phyloP scores from a whole-genome alignment of 2,329 filamentous ascomycete genomes.

The Seiridium unicorne region DNA sequence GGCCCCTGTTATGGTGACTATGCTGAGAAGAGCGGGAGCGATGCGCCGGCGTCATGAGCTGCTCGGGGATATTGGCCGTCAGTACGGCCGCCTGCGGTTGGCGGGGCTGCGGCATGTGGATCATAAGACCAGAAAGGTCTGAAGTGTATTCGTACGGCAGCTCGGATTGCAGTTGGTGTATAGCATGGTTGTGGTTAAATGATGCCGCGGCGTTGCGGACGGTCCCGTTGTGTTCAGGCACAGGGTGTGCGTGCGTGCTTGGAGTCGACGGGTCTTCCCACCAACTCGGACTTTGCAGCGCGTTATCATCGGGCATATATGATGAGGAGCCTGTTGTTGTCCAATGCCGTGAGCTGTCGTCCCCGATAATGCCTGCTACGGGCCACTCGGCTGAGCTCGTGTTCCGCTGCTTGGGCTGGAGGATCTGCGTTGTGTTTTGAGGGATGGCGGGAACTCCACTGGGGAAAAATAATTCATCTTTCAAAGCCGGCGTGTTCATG shows the following conservation, averaged over 20 bases:
- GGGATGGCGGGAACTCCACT: slow-evolving; percentile 8
- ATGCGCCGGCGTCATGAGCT: slow-evolving; percentile 5
- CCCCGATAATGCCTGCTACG: slow-evolving; percentile 23
- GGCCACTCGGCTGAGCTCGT: slow-evolving; percentile 31
- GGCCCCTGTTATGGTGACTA: slow-evolving; percentile 6
- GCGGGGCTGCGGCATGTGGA: slow-evolving; percentile 52
- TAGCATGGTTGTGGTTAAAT: slow-evolving; percentile 38
- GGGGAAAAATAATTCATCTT: slow-evolving; percentile 19
- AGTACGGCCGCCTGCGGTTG: slow-evolving; percentile 34
- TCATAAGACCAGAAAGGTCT: slow-evolving; percentile 45
- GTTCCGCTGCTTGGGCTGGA: slow-evolving; percentile 16
- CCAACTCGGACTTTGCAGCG: slow-evolving; percentile 19
- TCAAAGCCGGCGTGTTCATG: slow-evolving; percentile 20
- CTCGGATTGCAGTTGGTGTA: slow-evolving; percentile 38
- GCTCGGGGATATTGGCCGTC: slow-evolving; percentile 25
- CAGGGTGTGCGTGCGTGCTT: slow-evolving; percentile 1
- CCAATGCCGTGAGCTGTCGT: slow-evolving; percentile 16
- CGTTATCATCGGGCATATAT: slow-evolving; percentile 16
- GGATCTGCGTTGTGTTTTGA: slow-evolving; percentile 13
- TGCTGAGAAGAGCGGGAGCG: not conserved
- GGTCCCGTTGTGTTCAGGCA: not conserved
- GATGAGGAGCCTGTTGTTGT: slow-evolving; percentile 4
- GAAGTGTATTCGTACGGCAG: slow-evolving; percentile 37
- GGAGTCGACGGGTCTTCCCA: slow-evolving; percentile 19
- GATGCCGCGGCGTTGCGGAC: slow-evolving; percentile 21